Conservation (phyloP, 2,329 filamentous ascomycete species). For the Dactylellina leptospora region DNA sequence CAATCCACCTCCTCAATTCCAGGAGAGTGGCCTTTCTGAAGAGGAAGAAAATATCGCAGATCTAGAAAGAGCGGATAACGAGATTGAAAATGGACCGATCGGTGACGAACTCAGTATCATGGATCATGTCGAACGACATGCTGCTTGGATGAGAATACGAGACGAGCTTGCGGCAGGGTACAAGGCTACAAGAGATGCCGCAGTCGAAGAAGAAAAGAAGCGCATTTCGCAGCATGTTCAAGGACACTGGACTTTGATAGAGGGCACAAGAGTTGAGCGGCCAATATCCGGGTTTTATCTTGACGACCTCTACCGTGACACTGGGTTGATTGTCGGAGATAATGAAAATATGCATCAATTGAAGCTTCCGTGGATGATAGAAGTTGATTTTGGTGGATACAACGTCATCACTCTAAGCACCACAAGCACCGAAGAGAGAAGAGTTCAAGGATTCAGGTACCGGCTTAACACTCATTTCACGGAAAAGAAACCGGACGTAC, state of each 20-base stretch:
- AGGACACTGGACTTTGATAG: constrained; percentile 51
- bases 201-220: constrained; percentile 23
- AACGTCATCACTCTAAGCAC: constrained; percentile 44
- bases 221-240: constrained; percentile 39
- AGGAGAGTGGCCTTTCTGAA: constrained; percentile 33
- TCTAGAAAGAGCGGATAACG: constrained; percentile 31
- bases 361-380: constrained; percentile 44
- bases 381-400: constrained; percentile 48
- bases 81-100: constrained; percentile 45
- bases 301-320: constrained; percentile 47
- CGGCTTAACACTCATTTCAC: constrained; percentile 44
- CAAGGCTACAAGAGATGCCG: constrained; percentile 27
- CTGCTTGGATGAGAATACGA: constrained; percentile 34
- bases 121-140: constrained; percentile 42
- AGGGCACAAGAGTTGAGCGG: constrained; percentile 41
- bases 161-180: constrained; percentile 33
- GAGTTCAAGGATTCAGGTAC: constrained; percentile 44
- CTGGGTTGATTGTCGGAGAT: constrained; percentile 43
- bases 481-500: constrained; percentile 33
- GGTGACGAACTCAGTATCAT: constrained; percentile 47
- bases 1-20: constrained; percentile 21
- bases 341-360: constrained; percentile 43
- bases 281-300: constrained; percentile 51
- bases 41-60: constrained; percentile 42
- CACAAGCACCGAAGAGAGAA: constrained; percentile 34